Percentiles rank a stretch among this genome's conserved stretches.
These are phyloP conservation scores for Withania somnifera DNA, from an alignment of 305 asterid genomes.

Conservation along the genomic window DNA sequence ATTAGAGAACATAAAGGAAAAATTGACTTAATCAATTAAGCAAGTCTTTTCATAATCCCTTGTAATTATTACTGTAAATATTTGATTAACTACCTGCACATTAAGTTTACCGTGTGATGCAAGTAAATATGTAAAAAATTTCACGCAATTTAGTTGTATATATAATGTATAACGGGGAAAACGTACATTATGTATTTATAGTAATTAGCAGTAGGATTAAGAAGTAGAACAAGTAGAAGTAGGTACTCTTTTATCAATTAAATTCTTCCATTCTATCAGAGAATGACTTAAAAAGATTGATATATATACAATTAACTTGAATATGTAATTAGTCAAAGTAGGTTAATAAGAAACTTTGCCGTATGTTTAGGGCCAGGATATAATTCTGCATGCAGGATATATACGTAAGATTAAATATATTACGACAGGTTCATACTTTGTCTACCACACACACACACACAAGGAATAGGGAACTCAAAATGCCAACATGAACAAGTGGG, in stretches of 20 bases:
- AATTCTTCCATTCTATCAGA: background rate
- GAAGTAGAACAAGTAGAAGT: background rate
- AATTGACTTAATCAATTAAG: background rate
- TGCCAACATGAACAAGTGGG: background rate
- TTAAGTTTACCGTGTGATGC: background rate
- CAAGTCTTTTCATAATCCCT: background rate
- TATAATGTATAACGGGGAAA: background rate
- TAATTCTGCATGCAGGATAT: background rate
- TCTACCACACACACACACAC: background rate
- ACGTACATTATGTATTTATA: background rate
- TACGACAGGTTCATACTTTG: background rate
- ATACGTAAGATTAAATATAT: background rate
- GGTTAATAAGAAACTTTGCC: background rate
- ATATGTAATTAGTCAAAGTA: background rate
- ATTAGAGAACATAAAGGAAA: background rate
- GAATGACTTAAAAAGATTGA: background rate
- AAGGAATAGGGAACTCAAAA: background rate
- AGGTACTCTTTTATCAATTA: background rate
- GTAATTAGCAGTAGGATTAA: background rate
- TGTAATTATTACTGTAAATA: no score
- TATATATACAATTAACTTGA: background rate
- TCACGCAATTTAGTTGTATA: background rate
- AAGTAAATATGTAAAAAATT: background rate
- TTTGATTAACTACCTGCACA: background rate
- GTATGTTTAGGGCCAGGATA: background rate